phyloP scores from a whole-genome alignment of 805 yeast genomes.

The Lipomyces starkeyi region DNA sequence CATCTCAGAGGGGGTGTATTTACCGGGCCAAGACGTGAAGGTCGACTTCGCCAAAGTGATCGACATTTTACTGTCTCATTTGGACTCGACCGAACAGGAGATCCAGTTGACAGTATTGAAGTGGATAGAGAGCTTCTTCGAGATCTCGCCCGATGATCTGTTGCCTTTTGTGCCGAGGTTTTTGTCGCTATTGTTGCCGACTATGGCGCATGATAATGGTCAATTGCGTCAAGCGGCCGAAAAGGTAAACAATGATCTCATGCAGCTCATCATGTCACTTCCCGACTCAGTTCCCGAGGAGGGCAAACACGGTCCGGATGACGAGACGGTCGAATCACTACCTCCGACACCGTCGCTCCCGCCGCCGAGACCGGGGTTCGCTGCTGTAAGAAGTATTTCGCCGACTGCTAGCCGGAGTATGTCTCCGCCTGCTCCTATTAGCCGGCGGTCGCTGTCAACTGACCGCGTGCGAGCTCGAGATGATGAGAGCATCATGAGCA shows the following conservation, averaged over 20 bases:
- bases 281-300: constrained; percentile 42
- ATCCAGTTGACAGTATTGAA: constrained; percentile 78
- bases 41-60: constrained; percentile 81
- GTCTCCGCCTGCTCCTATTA: constrained; percentile 23
- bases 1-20: constrained; percentile 60
- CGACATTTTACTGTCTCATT: constrained; percentile 78
- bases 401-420: constrained; percentile 24
- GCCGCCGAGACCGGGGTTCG: constrained; percentile 17
- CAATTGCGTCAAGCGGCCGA: constrained; percentile 60
- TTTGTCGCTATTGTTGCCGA: constrained; percentile 67
- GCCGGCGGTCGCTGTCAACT: constrained; percentile 23
- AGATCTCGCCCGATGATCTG: constrained; percentile 76
- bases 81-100: constrained; percentile 74
- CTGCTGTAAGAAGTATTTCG: constrained; percentile 13
- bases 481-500: constrained; percentile 29
- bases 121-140: constrained; percentile 80
- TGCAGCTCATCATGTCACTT: constrained; percentile 58
- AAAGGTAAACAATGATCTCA: constrained; percentile 61
- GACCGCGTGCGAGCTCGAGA: constrained; percentile 18
- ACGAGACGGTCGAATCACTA: constrained; percentile 8
- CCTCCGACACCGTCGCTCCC: constrained; percentile 23
- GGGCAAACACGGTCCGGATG: neutral
- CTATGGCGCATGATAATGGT: constrained; percentile 60
- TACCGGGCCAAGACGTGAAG: constrained; percentile 80
- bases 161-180: constrained; percentile 76